Conservation (phyloP, 371 early-diverging fungal species). For the Batkoa obscura region DNA sequence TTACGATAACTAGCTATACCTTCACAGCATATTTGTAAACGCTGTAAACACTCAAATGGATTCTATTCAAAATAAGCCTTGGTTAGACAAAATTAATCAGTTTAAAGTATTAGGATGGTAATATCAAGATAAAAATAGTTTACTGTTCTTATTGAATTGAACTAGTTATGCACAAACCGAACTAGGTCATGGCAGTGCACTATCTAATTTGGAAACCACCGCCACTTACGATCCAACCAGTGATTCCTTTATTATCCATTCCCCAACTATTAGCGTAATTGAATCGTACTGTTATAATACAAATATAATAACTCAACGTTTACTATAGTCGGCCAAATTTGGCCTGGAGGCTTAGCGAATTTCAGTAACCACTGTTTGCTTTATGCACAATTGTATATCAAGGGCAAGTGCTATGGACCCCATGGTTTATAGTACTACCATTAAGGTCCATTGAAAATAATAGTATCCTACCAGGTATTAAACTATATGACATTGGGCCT, state of each 20-base stretch:
- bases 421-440: slow-evolving; percentile 78
- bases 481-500: slow-evolving; percentile 76
- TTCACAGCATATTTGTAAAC: not conserved
- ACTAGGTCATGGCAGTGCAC: slow-evolving; percentile 25
- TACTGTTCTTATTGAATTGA: not conserved
- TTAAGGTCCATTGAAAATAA: slow-evolving; percentile 59
- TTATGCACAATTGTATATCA: slow-evolving; percentile 62
- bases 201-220: slow-evolving; percentile 59
- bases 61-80: not conserved
- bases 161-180: slow-evolving; percentile 19
- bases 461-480: slow-evolving; percentile 51
- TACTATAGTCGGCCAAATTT: slow-evolving; percentile 35
- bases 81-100: not conserved
- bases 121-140: not conserved
- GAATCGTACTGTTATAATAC: no score
- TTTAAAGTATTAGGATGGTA: not conserved
- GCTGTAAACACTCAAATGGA: not conserved
- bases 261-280: slow-evolving; percentile 15
- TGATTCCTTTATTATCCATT: slow-evolving; percentile 55
- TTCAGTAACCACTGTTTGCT: slow-evolving; percentile 61
- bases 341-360: slow-evolving; percentile 65
- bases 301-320: not conserved
- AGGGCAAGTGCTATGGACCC: slow-evolving; percentile 58
- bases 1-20: not conserved
- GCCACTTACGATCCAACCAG: slow-evolving; percentile 46